These are phyloP conservation scores for Alternaria metachromatica DNA, from an alignment of 2,329 filamentous ascomycete species.

Conservation along the genomic window DNA sequence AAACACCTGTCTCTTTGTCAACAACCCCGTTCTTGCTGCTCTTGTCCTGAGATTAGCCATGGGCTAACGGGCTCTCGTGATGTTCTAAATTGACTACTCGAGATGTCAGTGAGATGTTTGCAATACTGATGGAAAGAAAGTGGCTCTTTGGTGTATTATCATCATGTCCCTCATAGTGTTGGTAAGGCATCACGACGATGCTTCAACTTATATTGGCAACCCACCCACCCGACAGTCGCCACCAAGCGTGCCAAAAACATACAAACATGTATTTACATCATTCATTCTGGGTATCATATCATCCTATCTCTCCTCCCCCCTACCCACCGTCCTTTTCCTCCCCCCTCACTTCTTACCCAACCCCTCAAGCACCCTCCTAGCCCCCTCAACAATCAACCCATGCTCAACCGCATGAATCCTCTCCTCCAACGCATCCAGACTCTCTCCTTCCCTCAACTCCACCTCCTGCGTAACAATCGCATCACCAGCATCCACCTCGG, in stretches of 20 bases:
- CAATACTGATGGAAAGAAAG: background rate
- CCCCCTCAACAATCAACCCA: constrained; percentile 78
- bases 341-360: constrained; percentile 22
- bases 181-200: background rate
- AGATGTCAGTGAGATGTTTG: accelerated
- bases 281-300: constrained; percentile 10
- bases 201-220: background rate
- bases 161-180: background rate
- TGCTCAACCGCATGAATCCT: constrained; percentile 81
- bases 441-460: constrained; percentile 62
- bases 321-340: background rate
- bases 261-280: background rate
- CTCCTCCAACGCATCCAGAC: constrained; percentile 69
- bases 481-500: constrained; percentile 78
- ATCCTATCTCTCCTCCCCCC: background rate
- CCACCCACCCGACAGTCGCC: too few species aligned
- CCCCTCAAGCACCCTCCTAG: constrained; percentile 58
- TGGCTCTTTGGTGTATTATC: background rate
- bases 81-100: background rate
- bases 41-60: background rate
- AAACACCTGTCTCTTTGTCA: background rate
- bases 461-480: constrained; percentile 76
- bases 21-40: background rate
- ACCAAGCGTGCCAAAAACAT: background rate
- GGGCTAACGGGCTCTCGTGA: background rate